A percentile compares a stretch with the other conserved stretches of the same genome.
These are phyloP conservation scores for Boletus rufocinnamomeus DNA, from an alignment of 768 basidiomycete species.

Conservation along the genomic window DNA sequence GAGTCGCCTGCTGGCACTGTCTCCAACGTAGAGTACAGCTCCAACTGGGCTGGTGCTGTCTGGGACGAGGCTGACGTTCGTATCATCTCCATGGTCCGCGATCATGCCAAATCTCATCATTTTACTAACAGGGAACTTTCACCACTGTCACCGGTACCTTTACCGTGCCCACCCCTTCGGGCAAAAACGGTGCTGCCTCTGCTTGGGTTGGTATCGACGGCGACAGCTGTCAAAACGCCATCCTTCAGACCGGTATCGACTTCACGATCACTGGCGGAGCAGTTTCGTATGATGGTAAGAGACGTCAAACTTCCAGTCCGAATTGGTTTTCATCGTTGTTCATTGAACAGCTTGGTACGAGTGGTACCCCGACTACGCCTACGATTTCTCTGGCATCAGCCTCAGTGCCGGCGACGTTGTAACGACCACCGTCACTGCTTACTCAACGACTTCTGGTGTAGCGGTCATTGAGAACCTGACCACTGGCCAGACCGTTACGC, in stretches of 20 bases:
- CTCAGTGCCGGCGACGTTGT: constrained; percentile 21
- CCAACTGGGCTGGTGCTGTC: constrained; percentile 24
- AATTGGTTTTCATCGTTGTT: neutral
- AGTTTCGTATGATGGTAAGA: constrained; percentile 19
- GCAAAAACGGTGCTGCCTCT: constrained; percentile 12
- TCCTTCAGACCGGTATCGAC: constrained; percentile 26
- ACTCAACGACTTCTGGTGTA: constrained; percentile 22
- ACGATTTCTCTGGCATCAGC: constrained; percentile 17
- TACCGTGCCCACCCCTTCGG: constrained; percentile 20
- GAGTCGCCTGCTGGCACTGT: neutral
- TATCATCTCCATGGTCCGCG: neutral
- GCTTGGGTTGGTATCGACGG: constrained; percentile 32
- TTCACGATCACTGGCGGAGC: neutral
- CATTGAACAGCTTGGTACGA: constrained; percentile 26
- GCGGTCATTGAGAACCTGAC: constrained; percentile 24
- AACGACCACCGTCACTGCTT: constrained; percentile 17
- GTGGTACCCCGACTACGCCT: constrained; percentile 21
- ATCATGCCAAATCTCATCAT: constrained; percentile 1
- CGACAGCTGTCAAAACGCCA: constrained; percentile 12
- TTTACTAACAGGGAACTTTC: constrained; percentile 21
- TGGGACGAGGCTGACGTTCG: constrained; percentile 11
- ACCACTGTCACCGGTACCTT: constrained; percentile 21
- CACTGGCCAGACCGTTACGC: constrained; percentile 6
- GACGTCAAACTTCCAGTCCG: no score
- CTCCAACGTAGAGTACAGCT: constrained; percentile 18